Evolutionary conservation across 306 rosid species (phyloP), one percentile per base, ranked within the genome.

Genomic region (Fragaria vesca): DNA sequence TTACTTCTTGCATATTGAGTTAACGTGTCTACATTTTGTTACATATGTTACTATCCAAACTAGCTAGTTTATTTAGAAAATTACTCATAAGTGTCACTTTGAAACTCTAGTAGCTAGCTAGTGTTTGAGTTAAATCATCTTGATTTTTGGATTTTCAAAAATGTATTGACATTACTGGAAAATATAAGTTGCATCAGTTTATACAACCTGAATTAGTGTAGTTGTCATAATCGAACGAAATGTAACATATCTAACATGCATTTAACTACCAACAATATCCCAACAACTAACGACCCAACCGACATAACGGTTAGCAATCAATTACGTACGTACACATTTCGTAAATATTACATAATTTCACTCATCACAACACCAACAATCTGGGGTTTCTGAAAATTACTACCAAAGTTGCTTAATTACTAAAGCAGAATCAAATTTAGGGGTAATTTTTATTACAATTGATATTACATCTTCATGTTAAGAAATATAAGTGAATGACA

Each of bases 1-100:
- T 17, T 74, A 42, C 69, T 40, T 36, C 21, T 73, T 30, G 24
- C 67, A 55, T 73, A 6, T 73, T 24, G 51, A 73, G n/a, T 52
- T 36, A 36, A 34, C 11, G 63, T 30, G 30, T 13, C 40, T 62
- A 30, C 67, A 15, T 72, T 20, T 72, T 0, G 46, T 72, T 34
- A 51, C 46, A 17, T 1, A 18, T 12, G 36, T 26, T 24, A 13
- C 20, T 38, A 36, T 20, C 7, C 40, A 6, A 66, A 66, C 16
- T 67, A 66, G 70, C 70, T 58, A 28, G 42, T 30, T 67, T 36
- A 20, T 11, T 40, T 67, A 15, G 8, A 17, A 66, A 66, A 15
- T 34, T 1, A 43, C 47, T 43, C 47, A 43, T 43, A 42, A 42
- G 50, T 46, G 50, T 46, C 50, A 46, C 15, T 46, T 65, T 34